These are phyloP conservation scores for Suillus placidus DNA, from an alignment of 768 basidiomycete species.

Conservation along the genomic window DNA sequence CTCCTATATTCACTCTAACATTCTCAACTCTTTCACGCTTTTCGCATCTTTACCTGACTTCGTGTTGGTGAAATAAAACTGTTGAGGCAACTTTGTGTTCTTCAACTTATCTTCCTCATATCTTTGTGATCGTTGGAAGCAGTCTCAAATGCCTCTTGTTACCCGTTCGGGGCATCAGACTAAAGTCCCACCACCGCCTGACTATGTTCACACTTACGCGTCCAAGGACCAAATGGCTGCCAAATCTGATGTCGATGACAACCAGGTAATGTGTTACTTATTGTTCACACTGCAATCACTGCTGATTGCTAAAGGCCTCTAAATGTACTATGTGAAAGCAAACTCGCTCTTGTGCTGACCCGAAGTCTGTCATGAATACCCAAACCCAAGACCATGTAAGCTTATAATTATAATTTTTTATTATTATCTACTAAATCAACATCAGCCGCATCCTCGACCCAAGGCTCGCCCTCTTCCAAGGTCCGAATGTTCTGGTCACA, in stretches of 20 bases:
- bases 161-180: not conserved
- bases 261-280: slow-evolving; percentile 4
- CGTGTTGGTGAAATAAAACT: slow-evolving; percentile 1
- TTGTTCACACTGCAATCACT: not conserved
- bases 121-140: not conserved
- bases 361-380: not conserved
- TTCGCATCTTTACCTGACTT: not conserved
- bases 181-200: not conserved
- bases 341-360: slow-evolving; percentile 1
- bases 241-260: not conserved
- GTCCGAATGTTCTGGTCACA: not conserved
- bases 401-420: not conserved
- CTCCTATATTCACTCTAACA: not conserved
- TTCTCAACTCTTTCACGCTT: not conserved
- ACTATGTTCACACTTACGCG: not conserved
- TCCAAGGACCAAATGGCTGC: not conserved
- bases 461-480: slow-evolving; percentile 1
- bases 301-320: not conserved
- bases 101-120: not conserved
- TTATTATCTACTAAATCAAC: not conserved
- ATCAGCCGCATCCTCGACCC: not conserved
- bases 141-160: slow-evolving; percentile 1
- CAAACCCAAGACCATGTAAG: slow-evolving; percentile 1
- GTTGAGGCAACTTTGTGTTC: slow-evolving; percentile 2
- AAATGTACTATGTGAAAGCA: not conserved